Conservation (phyloP, 2,329 filamentous ascomycete genomes). For the Fusarium subtropicale region DNA sequence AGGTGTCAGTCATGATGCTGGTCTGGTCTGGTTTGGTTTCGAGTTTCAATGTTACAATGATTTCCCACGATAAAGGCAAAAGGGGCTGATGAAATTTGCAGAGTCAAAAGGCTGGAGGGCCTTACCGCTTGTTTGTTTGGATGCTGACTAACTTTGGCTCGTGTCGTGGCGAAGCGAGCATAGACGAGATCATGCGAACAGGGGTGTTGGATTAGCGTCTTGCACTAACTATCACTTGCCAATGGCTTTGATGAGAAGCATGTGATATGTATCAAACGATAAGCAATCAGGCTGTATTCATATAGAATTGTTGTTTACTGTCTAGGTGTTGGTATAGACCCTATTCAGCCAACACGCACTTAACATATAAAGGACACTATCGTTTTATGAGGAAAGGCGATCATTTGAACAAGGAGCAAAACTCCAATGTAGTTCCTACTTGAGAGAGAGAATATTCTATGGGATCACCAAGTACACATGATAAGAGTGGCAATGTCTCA, state of each 20-base stretch:
- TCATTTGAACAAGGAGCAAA: background rate
- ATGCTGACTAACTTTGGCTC: slow-evolving; percentile 10
- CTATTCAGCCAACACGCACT: background rate
- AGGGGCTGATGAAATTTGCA: slow-evolving; percentile 1
- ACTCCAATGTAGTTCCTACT: background rate
- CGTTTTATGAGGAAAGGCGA: background rate
- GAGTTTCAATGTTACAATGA: background rate
- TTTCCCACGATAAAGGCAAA: background rate
- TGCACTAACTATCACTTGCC: background rate
- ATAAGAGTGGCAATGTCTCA: background rate
- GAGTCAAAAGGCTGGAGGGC: slow-evolving; percentile 1
- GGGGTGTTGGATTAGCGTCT: background rate
- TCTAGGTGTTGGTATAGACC: background rate
- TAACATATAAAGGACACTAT: background rate
- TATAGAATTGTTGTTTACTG: background rate
- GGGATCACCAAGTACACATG: background rate
- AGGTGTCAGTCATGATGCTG: background rate
- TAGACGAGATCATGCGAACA: slow-evolving; percentile 7
- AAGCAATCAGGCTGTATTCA: background rate
- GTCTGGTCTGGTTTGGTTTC: background rate
- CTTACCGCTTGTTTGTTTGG: slow-evolving; percentile 6
- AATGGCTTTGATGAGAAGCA: background rate
- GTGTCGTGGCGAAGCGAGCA: slow-evolving; percentile 2
- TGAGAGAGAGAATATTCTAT: background rate
- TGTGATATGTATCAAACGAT: no score